These are phyloP conservation scores for Pichia kudriavzevii DNA, from an alignment of 1,139 yeast genomes.

Conservation along the genomic window DNA sequence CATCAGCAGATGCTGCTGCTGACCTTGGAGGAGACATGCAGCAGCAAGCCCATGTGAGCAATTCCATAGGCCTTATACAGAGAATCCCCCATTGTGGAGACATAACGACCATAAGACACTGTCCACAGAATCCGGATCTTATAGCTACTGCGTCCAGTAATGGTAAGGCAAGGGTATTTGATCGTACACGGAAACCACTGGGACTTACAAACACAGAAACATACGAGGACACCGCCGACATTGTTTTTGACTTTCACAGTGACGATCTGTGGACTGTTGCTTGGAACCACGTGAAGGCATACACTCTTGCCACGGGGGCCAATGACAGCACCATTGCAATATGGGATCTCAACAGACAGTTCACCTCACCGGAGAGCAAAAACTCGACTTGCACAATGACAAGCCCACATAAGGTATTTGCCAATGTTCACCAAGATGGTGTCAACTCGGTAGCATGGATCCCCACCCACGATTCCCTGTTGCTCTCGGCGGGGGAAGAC, in stretches of 20 bases:
- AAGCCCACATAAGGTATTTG: slow-evolving; percentile 14
- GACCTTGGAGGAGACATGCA: not conserved
- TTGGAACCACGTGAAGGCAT: slow-evolving; percentile 26
- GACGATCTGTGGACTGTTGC: slow-evolving; percentile 29
- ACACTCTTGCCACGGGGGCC: slow-evolving; percentile 25
- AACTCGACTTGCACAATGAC: slow-evolving; percentile 13
- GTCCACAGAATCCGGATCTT: slow-evolving; percentile 67
- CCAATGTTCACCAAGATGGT: slow-evolving; percentile 34
- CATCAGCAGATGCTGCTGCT: not conserved
- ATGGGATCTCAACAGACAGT: slow-evolving; percentile 26
- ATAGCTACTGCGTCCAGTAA: slow-evolving; percentile 55
- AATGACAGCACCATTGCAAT: slow-evolving; percentile 29
- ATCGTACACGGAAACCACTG: slow-evolving; percentile 44
- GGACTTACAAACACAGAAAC: slow-evolving; percentile 1
- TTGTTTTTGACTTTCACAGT: slow-evolving; percentile 23
- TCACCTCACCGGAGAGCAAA: slow-evolving; percentile 14
- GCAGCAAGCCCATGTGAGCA: slow-evolving; percentile 23
- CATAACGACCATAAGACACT: slow-evolving; percentile 71
- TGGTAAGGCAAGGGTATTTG: slow-evolving; percentile 32
- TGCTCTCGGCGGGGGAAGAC: slow-evolving; percentile 53
- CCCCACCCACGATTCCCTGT: slow-evolving; percentile 48
- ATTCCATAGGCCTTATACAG: slow-evolving; percentile 31
- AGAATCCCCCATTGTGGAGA: slow-evolving; percentile 27
- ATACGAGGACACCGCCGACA: slow-evolving; percentile 21
- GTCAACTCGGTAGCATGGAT: slow-evolving; percentile 60